These are phyloP conservation scores for Vitis labrusca DNA, from an alignment of 164 flowering plant species.

Conservation along the genomic window DNA sequence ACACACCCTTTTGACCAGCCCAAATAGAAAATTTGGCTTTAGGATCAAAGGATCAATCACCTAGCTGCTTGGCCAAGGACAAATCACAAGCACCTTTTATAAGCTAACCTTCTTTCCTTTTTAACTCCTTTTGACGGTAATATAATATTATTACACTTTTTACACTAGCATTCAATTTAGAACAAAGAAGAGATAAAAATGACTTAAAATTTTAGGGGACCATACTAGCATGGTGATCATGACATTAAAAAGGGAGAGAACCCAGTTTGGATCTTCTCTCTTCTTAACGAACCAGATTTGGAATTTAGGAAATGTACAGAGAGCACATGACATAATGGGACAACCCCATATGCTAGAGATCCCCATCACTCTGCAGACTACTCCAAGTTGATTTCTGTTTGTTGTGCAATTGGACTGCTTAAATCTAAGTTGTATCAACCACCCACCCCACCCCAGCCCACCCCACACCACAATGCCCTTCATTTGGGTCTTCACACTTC, in stretches of 20 bases:
- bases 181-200: too few species aligned
- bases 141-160: too few species aligned
- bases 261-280: background rate
- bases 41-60: slow-evolving; percentile 10
- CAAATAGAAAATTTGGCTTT: slow-evolving; percentile 8
- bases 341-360: slow-evolving; percentile 41
- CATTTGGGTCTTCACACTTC: too few species aligned
- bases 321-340: slow-evolving; percentile 39
- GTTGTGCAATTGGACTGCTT: slow-evolving; percentile 8
- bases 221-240: too few species aligned
- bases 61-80: background rate
- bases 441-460: too few species aligned
- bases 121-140: too few species aligned
- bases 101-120: too few species aligned
- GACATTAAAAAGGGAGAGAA: too few species aligned
- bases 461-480: too few species aligned
- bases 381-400: slow-evolving; percentile 11
- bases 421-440: background rate
- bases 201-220: too few species aligned
- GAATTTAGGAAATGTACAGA: slow-evolving; percentile 29
- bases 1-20: slow-evolving; percentile 12
- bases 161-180: too few species aligned
- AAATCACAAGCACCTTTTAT: too few species aligned
- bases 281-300: slow-evolving; percentile 20
- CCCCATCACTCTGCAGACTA: slow-evolving; percentile 12